phyloP scores from a whole-genome alignment of 1,284 basidiomycete genomes.

The Rhodotorula sp. region DNA sequence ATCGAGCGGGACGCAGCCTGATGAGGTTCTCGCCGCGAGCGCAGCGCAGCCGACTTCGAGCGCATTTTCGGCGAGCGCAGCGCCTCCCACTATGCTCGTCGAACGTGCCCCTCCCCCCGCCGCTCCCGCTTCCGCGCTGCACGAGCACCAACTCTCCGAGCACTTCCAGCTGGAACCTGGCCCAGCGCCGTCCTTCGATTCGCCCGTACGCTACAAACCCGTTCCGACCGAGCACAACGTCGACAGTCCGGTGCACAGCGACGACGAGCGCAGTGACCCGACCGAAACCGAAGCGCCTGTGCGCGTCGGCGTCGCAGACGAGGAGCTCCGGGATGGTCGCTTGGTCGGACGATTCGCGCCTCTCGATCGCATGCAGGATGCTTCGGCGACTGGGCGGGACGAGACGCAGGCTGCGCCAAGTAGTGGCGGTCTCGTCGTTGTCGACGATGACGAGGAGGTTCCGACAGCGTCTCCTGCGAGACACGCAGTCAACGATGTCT shows the following conservation, averaged over 20 bases:
- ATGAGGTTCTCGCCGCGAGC: not conserved
- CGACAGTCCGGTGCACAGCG: slow-evolving; percentile 11
- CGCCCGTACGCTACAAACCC: slow-evolving; percentile 4
- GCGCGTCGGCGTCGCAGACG: not conserved
- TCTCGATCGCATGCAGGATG: not conserved
- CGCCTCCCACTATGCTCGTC: not conserved
- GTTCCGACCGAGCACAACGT: not conserved
- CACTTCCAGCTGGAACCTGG: slow-evolving; percentile 8
- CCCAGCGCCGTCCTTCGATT: slow-evolving; percentile 4
- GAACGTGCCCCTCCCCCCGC: not conserved
- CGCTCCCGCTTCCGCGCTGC: not conserved
- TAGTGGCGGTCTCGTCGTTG: not conserved
- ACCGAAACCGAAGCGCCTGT: not conserved
- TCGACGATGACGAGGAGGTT: slow-evolving; percentile 15
- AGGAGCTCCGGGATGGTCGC: not conserved
- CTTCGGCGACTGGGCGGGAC: not conserved
- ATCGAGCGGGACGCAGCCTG: too few species aligned
- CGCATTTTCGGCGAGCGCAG: not conserved
- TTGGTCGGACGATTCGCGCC: not conserved
- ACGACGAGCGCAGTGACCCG: not conserved
- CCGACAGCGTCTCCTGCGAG: not conserved
- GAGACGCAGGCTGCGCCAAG: not conserved
- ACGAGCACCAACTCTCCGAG: not conserved
- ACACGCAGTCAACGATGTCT: not conserved
- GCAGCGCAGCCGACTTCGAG: too few species aligned